These are phyloP conservation scores for Sphaerulina musiva DNA, from an alignment of 2,329 filamentous ascomycete genomes.

Conservation along the genomic window DNA sequence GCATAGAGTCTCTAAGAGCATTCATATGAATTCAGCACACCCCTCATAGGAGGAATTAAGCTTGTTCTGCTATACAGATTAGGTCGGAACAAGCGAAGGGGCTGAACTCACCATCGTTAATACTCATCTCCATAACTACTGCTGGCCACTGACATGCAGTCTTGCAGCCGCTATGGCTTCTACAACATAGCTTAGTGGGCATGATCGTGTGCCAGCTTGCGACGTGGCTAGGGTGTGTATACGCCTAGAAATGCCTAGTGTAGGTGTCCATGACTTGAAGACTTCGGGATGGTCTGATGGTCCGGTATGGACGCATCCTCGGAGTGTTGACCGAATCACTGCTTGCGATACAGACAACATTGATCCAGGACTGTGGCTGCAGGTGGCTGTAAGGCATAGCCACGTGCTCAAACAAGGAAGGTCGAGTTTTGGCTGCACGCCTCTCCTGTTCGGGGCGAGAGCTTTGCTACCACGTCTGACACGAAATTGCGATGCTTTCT, in stretches of 20 bases:
- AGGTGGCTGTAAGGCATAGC: not conserved
- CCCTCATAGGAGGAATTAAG: not conserved
- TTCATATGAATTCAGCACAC: not conserved
- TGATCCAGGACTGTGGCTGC: not conserved
- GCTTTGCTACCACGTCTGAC: too few relatives aligned
- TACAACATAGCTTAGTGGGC: not conserved
- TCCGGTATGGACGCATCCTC: not conserved
- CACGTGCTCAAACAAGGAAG: not conserved
- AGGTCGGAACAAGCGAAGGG: not conserved
- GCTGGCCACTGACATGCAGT: not conserved
- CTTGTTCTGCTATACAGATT: not conserved
- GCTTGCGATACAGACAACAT: not conserved
- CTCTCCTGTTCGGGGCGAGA: too few relatives aligned
- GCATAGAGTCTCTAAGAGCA: not conserved
- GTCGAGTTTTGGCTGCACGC: not conserved
- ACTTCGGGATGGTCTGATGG: not conserved
- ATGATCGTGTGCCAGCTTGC: not conserved
- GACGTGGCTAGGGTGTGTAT: not conserved
- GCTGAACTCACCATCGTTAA: not conserved
- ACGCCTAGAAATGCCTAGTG: not conserved
- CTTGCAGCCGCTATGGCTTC: not conserved
- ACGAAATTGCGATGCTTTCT: too few relatives aligned
- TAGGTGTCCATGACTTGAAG: not conserved
- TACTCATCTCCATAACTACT: not conserved
- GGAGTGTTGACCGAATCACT: not conserved